Conservation (phyloP, 2,329 filamentous ascomycete species). For the Penicillium concentricum region DNA sequence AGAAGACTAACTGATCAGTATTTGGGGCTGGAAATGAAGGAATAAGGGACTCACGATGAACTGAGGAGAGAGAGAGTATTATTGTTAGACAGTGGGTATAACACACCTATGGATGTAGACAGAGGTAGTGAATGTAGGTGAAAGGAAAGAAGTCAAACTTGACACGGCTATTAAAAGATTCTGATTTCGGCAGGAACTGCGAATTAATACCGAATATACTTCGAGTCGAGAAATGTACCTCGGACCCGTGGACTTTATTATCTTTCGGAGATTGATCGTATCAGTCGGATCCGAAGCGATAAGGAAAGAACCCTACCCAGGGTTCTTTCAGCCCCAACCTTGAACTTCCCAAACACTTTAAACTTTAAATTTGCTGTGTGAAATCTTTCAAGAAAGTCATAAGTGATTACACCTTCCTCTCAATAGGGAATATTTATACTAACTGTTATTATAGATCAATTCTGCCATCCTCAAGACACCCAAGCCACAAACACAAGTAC, state of each 20-base stretch:
- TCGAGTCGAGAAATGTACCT: neutral
- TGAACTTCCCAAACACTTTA: no score
- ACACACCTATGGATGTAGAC: neutral
- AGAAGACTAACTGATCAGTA: neutral
- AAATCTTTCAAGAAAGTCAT: no score
- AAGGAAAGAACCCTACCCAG: neutral
- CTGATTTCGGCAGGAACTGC: neutral
- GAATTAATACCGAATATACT: neutral
- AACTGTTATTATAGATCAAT: neutral
- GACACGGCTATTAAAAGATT: neutral
- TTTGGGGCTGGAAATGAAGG: neutral
- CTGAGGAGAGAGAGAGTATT: neutral
- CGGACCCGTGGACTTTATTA: neutral
- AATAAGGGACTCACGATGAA: neutral
- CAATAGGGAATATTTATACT: no score
- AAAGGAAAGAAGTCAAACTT: neutral
- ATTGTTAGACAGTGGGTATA: neutral
- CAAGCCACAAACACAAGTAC: neutral
- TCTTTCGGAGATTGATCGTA: neutral
- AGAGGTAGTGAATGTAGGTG: neutral
- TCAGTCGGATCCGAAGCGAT: slow-evolving; percentile 2
- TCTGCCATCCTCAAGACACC: neutral
- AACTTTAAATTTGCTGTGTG: no score
- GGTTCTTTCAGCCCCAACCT: no score
- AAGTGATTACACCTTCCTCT: neutral